Conservation (phyloP, 352 stramenopile genomes). For the Phytophthora pseudosyringae region DNA sequence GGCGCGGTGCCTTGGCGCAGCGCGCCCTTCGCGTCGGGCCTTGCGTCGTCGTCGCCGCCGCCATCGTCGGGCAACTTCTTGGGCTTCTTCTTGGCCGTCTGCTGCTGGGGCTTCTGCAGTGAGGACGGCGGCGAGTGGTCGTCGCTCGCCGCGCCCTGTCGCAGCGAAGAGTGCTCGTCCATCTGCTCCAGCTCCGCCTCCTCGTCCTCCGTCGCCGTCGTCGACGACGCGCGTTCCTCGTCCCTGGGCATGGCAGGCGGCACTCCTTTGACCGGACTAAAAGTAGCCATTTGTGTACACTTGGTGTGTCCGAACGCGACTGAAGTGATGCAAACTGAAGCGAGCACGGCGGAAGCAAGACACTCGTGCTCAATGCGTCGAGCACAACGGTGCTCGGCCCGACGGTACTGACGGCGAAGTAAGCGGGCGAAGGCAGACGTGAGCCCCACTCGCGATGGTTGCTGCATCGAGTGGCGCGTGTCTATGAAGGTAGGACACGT, state of each 20-base stretch:
- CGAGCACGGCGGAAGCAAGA: too few species aligned
- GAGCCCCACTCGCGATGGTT: too few species aligned
- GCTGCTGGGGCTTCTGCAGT: conserved; percentile 19
- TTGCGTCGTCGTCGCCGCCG: background rate
- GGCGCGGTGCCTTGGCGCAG: conserved; percentile 44
- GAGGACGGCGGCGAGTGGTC: conserved; percentile 27
- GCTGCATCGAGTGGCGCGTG: too few species aligned
- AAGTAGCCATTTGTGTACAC: conserved; percentile 7
- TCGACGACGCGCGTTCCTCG: conserved; percentile 19
- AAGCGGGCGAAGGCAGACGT: too few species aligned
- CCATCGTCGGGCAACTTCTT: conserved; percentile 12
- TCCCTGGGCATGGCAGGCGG: conserved; percentile 17
- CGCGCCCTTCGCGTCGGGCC: conserved; percentile 18
- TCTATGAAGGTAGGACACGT: too few species aligned
- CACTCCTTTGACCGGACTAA: background rate
- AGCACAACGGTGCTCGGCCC: too few species aligned
- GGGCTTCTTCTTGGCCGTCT: conserved; percentile 12
- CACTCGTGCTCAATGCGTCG: too few species aligned
- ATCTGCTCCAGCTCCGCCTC: conserved; percentile 35
- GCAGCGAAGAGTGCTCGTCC: conserved; percentile 40
- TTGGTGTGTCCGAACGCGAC: background rate
- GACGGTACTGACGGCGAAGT: too few species aligned
- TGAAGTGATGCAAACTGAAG: too few species aligned
- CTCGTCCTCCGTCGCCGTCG: conserved; percentile 31
- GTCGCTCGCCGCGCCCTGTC: conserved; percentile 21